Conservation (phyloP, 306 rosid species). For the Fragaria iinumae region DNA sequence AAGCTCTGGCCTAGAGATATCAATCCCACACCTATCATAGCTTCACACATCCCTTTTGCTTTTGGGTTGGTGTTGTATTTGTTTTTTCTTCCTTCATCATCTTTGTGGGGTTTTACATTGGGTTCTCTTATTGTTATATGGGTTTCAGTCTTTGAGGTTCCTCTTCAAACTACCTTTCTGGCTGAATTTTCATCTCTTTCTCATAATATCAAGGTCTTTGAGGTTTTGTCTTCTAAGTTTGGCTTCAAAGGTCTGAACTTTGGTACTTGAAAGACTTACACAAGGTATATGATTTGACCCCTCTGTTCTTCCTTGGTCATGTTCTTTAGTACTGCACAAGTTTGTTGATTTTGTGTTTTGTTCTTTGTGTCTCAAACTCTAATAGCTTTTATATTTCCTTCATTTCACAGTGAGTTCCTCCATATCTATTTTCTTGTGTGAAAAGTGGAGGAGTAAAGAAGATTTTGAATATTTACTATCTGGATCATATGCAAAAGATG, state of each 20-base stretch:
- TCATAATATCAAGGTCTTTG: neutral
- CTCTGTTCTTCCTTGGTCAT: neutral
- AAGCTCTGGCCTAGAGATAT: slow-evolving; percentile 25
- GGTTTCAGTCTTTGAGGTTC: slow-evolving; percentile 24
- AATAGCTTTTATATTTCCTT: slow-evolving; percentile 2
- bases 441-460: neutral
- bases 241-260: slow-evolving; percentile 31
- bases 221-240: neutral
- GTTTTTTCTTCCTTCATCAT: slow-evolving; percentile 11
- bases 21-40: slow-evolving; percentile 54
- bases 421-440: slow-evolving; percentile 4
- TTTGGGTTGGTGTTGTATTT: slow-evolving; percentile 25
- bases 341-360: slow-evolving; percentile 2
- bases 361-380: neutral
- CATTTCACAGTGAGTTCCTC: slow-evolving; percentile 18
- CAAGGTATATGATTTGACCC: slow-evolving; percentile 11
- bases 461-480: slow-evolving; percentile 3
- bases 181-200: neutral
- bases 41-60: slow-evolving; percentile 28
- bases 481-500: slow-evolving; percentile 12
- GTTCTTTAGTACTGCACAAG: neutral
- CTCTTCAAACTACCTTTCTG: neutral
- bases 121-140: slow-evolving; percentile 16
- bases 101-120: slow-evolving; percentile 30
- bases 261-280: slow-evolving; percentile 17